Evolutionary conservation across 2,329 filamentous ascomycete species (phyloP), one percentile per base, ranked within the genome.

Genomic region (Pseudogymnoascus verrucosus): DNA sequence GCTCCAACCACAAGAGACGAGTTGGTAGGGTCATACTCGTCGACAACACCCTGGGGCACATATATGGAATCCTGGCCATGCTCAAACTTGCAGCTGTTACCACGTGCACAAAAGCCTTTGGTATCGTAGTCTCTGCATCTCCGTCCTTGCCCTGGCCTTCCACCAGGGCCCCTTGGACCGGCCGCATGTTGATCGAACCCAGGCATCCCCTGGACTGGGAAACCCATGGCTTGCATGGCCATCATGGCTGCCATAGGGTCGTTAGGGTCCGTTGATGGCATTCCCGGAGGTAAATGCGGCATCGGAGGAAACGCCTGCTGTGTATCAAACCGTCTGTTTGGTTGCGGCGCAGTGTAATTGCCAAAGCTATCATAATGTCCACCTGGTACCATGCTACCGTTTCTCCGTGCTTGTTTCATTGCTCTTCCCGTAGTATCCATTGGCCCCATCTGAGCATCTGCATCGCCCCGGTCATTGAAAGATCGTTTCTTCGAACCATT

Each of bases 61-160:
- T 71, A 75, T 42, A 80, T 76, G 11, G 80, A 78, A 66, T 85
- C 80, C 61, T 80, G 79, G 7, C 83, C 85, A 71, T 93, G 90
- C 68, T 91, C 85, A 69, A 84, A 91, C 40, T 79, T 81, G 74
- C 90, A 93, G 21, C 80, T 82, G 68, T 79, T 84, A 2, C 89
- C 88, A 40, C 85, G 78, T 5, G 85, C 81, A 71, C 90, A 93
- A 69, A 83, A 90, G 0, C 90, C 90, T 68, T 89, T 89, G 1
- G 77, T 83, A 64, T 91, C 88, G 69, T 89, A 91, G 72, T 91
- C 87, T 64, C 83, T 80, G 71, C 89, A 93, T 64, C 84, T 73
- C 39, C 73, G 63, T 23, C 51, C 47, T 16, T 34, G 28, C 51
- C 59, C 51, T 36, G 11, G 28, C 54, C 59, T 61, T 61, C 59